phyloP scores from a whole-genome alignment of 73 alveolate genomes.

The Paramecium bursaria region DNA sequence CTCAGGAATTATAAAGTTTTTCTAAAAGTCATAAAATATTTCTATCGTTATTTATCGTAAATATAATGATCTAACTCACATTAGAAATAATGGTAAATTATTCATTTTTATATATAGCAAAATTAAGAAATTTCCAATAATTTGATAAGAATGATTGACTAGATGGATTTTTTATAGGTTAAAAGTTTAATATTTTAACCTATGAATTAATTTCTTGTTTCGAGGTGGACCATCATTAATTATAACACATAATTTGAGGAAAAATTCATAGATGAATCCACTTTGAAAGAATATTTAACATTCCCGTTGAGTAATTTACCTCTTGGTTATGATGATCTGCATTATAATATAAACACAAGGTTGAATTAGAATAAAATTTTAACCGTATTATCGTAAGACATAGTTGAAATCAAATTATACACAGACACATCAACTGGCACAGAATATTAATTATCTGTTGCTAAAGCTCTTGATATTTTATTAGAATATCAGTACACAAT shows the following conservation, averaged over 20 bases:
- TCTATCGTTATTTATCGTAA: no score
- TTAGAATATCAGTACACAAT: constrained; percentile 4
- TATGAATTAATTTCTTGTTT: background rate
- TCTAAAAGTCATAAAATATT: constrained; percentile 20
- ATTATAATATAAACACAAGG: background rate
- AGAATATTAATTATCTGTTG: background rate
- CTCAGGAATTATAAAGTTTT: background rate
- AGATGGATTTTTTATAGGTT: constrained; percentile 8
- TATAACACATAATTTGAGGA: background rate
- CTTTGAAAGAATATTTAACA: background rate
- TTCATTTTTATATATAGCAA: no score
- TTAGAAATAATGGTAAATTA: no score
- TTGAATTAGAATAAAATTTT: background rate
- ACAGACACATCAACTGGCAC: background rate
- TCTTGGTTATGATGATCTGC: background rate
- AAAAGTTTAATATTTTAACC: constrained; percentile 39
- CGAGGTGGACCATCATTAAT: constrained; percentile 11
- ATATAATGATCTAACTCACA: no score
- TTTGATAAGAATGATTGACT: background rate
- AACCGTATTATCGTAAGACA: background rate
- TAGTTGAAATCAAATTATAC: background rate
- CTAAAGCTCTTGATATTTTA: background rate
- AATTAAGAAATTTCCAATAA: no score
- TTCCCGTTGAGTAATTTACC: constrained; percentile 3
- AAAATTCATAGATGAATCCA: background rate